Evolutionary conservation across 345 rosid genomes (phyloP).

Genomic region (Firmiana major): DNA sequence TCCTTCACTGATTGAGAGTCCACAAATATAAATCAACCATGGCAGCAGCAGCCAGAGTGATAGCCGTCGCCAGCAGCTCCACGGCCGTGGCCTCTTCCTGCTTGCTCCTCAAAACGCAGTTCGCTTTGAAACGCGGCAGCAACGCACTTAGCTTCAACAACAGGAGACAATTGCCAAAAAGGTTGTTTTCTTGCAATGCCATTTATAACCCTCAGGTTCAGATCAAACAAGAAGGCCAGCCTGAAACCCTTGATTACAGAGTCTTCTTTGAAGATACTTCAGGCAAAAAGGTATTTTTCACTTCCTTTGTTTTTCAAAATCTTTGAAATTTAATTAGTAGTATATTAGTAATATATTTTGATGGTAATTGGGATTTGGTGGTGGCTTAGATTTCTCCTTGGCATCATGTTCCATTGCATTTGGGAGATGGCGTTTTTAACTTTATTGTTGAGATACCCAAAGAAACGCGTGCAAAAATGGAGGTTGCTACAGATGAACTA

Average conservation of each 20-base stretch:
- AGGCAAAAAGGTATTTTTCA: constrained; percentile 15
- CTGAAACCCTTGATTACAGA: constrained; percentile 18
- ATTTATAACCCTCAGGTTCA: constrained; percentile 18
- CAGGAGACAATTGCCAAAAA: neutral
- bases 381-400: constrained; percentile 76
- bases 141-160: neutral
- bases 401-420: constrained; percentile 84
- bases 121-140: neutral
- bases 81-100: neutral
- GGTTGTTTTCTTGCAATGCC: constrained; percentile 14
- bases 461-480: constrained; percentile 96
- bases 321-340: neutral
- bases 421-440: constrained; percentile 83
- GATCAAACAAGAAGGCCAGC: constrained; percentile 19
- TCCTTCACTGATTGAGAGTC: neutral
- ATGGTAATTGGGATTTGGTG: neutral
- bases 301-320: neutral
- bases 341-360: neutral
- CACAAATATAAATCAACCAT: neutral
- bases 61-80: neutral
- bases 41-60: constrained; percentile 3
- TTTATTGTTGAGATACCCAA: constrained; percentile 86
- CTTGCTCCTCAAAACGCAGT: constrained; percentile 4
- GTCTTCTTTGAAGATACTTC: constrained; percentile 19
- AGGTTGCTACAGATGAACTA: constrained; percentile 88